phyloP scores from a whole-genome alignment of 1,284 basidiomycete genomes.

The Ustilago vetiveriae region DNA sequence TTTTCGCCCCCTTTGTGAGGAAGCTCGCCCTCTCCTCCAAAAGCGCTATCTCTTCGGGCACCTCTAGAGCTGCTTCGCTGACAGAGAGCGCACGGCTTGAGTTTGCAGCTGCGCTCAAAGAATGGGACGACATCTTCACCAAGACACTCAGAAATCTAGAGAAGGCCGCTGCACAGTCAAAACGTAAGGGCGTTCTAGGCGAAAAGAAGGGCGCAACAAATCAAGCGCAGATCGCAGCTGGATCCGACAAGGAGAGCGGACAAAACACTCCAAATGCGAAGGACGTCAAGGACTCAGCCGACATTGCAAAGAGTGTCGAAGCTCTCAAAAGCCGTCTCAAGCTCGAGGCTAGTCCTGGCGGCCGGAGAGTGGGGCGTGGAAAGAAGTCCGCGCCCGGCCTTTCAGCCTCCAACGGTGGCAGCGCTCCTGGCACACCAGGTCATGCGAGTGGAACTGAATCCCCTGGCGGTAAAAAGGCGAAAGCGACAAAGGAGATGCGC shows the following conservation, averaged over 20 bases:
- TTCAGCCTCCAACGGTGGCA: slow-evolving; percentile 68
- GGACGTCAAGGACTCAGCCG: slow-evolving; percentile 78
- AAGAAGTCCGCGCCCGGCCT: slow-evolving; percentile 69
- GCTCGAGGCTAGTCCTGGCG: slow-evolving; percentile 70
- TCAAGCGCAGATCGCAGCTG: slow-evolving; percentile 24
- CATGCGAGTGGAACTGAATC: slow-evolving; percentile 42
- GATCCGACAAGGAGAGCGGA: slow-evolving; percentile 42
- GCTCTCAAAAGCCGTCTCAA: slow-evolving; percentile 83
- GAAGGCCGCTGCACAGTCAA: slow-evolving; percentile 73
- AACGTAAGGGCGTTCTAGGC: slow-evolving; percentile 46
- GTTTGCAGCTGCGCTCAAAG: slow-evolving; percentile 77
- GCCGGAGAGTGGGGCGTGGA: slow-evolving; percentile 70
- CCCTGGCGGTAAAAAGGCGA: slow-evolving; percentile 69
- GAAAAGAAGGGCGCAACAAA: slow-evolving; percentile 38
- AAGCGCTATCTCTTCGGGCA: slow-evolving; percentile 81
- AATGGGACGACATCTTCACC: slow-evolving; percentile 85
- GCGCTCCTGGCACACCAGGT: slow-evolving; percentile 67
- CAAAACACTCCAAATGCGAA: slow-evolving; percentile 40
- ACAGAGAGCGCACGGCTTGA: slow-evolving; percentile 68
- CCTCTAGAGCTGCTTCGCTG: slow-evolving; percentile 68
- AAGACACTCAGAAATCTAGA: slow-evolving; percentile 79
- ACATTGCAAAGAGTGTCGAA: slow-evolving; percentile 90
- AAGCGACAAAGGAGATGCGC: slow-evolving; percentile 79
- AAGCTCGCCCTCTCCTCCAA: slow-evolving; percentile 74
- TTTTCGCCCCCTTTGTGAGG: slow-evolving; percentile 52